Base-by-base conservation (phyloP, 371 early-diverging fungal genomes). In the Mortierella sp. region DNA sequence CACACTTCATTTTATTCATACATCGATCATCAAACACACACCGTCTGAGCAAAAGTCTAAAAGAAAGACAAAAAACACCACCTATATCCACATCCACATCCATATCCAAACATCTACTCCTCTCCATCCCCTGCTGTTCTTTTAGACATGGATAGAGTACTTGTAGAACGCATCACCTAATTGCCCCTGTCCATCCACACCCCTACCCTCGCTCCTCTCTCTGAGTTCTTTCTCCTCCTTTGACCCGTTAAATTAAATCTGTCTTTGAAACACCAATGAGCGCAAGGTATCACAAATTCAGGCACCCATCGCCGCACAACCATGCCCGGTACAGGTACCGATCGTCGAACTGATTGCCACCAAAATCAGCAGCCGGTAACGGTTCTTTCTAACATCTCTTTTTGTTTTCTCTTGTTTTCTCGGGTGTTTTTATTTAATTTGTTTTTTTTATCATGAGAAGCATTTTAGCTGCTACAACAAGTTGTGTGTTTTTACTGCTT, bases 401-500 rank as follows among this genome's bases (percentile, higher is more conserved):
- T 8, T 65, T 60, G 24, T 16, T 60, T 16, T 60, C 31, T n/a
- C n/a, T n/a, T n/a, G n/a, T n/a, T n/a, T n/a, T n/a, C n/a, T n/a
- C n/a, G n/a, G n/a, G 16, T 13, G 31, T 34, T 34, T 65, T 38
- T 34, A 34, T 65, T 65, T 19, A 8, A 9, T 58, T 16, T 65
- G 38, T 31, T 28, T 63, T 63, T 31, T 26, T 7, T 7, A 4
- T 50, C 48, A 48, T 50, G 63, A 13, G 16, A 14, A 4, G 1
- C 7, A 3, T 28, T 10, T 58, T 31, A 63, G 31, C 6, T 7
- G 24, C 19, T 31, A 1, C 4, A 7, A 7, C 7, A 31, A 14
- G 11, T 58, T 14, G 73, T 58, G 38, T 79, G 78, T 34, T 74
- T 45, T 21, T 80, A 55, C 57, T 84, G 84, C 58, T 84, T 84